phyloP scores from a whole-genome alignment of 2,329 filamentous ascomycete genomes.

The Alternaria alternata region DNA sequence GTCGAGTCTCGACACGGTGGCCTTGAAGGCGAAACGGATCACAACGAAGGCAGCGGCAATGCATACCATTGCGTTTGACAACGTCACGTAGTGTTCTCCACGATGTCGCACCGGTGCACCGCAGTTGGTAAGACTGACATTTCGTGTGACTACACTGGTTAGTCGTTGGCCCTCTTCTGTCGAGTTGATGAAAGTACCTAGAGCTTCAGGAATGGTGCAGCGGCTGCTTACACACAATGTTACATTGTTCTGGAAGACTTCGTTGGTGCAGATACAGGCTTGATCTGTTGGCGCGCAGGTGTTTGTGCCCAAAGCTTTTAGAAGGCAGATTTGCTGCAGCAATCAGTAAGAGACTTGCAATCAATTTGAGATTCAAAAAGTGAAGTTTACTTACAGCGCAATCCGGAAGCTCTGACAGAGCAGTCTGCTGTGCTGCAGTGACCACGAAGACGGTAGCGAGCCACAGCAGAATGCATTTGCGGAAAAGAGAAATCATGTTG shows the following conservation, averaged over 20 bases:
- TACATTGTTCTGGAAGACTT: conserved; percentile 29
- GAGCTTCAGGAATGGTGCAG: conserved; percentile 34
- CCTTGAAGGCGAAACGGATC: conserved; percentile 50
- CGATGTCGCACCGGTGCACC: conserved; percentile 51
- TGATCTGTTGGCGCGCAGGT: conserved; percentile 30
- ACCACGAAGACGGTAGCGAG: conserved; percentile 8
- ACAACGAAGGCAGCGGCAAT: conserved; percentile 47
- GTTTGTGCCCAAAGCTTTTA: conserved; percentile 19
- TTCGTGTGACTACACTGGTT: conserved; percentile 48
- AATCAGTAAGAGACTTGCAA: background rate
- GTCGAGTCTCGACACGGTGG: conserved; percentile 42
- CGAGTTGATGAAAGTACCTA: conserved; percentile 20
- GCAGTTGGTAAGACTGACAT: conserved; percentile 52
- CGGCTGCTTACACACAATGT: conserved; percentile 26
- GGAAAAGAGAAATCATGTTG: conserved; percentile 7
- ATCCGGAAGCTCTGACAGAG: conserved; percentile 10
- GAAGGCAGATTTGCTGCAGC: conserved; percentile 21
- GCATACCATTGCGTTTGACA: conserved; percentile 46
- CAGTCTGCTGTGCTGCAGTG: conserved; percentile 9
- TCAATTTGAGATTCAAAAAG: background rate
- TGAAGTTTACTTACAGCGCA: conserved; percentile 26
- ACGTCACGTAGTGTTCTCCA: conserved; percentile 41
- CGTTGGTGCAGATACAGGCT: conserved; percentile 35
- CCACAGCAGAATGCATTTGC: conserved; percentile 9
- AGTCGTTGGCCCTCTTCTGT: background rate